Evolutionary conservation across 2,329 filamentous ascomycete genomes (phyloP), one percentile per base, ranked within the genome.

Genomic region (Septoria linicola): DNA sequence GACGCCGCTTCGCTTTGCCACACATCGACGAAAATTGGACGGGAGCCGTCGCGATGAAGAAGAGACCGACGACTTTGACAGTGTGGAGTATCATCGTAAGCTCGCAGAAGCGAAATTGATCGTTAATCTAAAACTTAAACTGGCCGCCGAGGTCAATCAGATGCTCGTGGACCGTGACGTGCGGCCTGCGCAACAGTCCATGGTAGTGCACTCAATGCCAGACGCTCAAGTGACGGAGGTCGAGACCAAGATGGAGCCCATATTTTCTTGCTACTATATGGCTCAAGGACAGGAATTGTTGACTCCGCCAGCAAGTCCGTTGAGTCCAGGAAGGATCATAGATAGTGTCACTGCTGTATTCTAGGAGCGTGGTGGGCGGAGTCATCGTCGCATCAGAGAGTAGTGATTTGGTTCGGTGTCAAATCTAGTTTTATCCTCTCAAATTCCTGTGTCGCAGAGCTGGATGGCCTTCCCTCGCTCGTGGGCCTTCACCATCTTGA

Each of bases 1-100:
- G 20, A 74, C 72, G 6, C 72, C 72, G 4, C 57, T 73, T 13
- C 65, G 71, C 5, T 74, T 74, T 43, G 72, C 72, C 2, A 59
- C 48, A 2, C 72, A 74, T 51, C 62, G 72, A 6, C 62, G 70
- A 11, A 42, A 23, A 7, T 21, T 48, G 25, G 55, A 57, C 5
- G 42, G 41, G 3, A 47, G 8, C 8, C 37, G 41, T 8, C 30
- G 44, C 64, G 70, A 72, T 37, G 68, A 73, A 48, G 70, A 73
- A 53, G 69, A 70, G 53, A 58, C 56, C 4, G 68, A 72, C 17
- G 56, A 60, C 0, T 73, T 72, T 41, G 71, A 73, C 56, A 57
- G 63, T 32, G 58, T 70, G 4, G 58, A 61, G 14, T 31, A 59
- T 21, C 61, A 58, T 47, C 50, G 52, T 17, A 41, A 49, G 16